phyloP scores from a whole-genome alignment of 2,329 filamentous ascomycete genomes.

The Nemania sp. region DNA sequence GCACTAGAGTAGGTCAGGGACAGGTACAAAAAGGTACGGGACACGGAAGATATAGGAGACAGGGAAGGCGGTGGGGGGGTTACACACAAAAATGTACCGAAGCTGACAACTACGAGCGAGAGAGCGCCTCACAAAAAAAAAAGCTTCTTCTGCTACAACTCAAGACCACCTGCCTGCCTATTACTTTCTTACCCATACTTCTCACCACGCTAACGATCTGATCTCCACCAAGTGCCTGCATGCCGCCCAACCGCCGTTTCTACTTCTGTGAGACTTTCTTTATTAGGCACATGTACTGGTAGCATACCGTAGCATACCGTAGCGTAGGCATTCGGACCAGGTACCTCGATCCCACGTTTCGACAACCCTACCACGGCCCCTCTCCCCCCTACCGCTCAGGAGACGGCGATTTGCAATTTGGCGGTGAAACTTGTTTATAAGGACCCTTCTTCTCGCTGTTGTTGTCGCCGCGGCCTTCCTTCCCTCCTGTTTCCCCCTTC shows the following conservation, averaged over 20 bases:
- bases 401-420: slow-evolving; percentile 32
- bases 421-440: slow-evolving; percentile 36
- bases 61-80: no score
- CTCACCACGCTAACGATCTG: no score
- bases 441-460: slow-evolving; percentile 27
- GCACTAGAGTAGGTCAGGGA: no score
- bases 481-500: slow-evolving; percentile 18
- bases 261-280: slow-evolving; percentile 1
- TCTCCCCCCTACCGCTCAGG: slow-evolving; percentile 15
- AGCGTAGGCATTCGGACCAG: neutral
- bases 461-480: slow-evolving; percentile 19
- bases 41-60: no score
- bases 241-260: slow-evolving; percentile 19
- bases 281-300: slow-evolving; percentile 9
- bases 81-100: no score
- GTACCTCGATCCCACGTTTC: slow-evolving; percentile 21
- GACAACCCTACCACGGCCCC: neutral
- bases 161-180: no score
- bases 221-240: slow-evolving; percentile 24
- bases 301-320: no score
- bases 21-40: no score
- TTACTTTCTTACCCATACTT: no score
- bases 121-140: no score
- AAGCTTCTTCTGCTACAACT: no score
- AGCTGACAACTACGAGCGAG: no score